Base-by-base conservation (phyloP, 495 filamentous ascomycete genomes). In the Daldinia caldariorum region DNA sequence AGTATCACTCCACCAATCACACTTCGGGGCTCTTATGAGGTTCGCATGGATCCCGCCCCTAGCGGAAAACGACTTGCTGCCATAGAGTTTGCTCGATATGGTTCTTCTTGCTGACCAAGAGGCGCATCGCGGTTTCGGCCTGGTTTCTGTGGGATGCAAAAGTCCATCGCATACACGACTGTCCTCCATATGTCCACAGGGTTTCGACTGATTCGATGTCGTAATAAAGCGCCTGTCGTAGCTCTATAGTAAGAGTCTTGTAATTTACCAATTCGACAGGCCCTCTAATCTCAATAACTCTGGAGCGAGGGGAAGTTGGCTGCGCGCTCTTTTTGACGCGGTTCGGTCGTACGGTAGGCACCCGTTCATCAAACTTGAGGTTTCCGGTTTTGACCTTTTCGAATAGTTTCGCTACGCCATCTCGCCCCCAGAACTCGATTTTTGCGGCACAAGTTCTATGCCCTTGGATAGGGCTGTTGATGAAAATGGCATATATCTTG, bases 401-500 rank as follows among this genome's bases (percentile, higher is more conserved):
- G 16, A 47, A 47, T 47, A 47, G 43, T 22, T 10, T 47, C 9
- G 6, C 20, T 9, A 22, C 43, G 2, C 43, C 43, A 12, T 47
- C 18, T 22, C 43, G 43, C 10, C 9, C 43, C 43, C 43, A 47
- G 43, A 47, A 47, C 18, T 47, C 43, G 10, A 47, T 20, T 9
- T 47, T 47, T 3, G 43, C 43, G 18, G 43, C 43, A 16, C 43
- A 22, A 1, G 43, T 47, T 8, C 9, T 18, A 6, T 47, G 43
- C 10, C 43, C 9, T 20, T 22, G 10, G 20, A 47, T 20, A 12
- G 43, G 43, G 3, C 20, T 10, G 9, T 47, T 47, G 43, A 47
- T 47, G 43, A 47, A 22, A 12, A 47, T 20, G 43, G 43, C 43
- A 47, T 47, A 47, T 22, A 47, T 47, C 16, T 47, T 47, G 18